A percentile compares a stretch with the other conserved stretches of the same genome.
Evolutionary conservation across 2,329 filamentous ascomycete genomes (phyloP).

Genomic region (Ceratocystis harringtonii): DNA sequence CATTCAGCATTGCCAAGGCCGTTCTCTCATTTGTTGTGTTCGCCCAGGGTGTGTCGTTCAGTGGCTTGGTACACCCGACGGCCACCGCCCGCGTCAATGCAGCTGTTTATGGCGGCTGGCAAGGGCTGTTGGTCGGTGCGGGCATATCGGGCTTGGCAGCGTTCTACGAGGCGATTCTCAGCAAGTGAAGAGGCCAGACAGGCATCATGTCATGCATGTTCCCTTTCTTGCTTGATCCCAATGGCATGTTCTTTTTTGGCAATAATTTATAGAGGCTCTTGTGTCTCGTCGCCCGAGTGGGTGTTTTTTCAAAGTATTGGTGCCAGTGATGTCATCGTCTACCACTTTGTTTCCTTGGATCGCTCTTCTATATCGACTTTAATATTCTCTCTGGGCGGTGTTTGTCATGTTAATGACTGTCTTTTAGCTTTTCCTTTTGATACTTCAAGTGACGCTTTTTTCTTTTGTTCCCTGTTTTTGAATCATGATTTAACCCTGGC

Average conservation of each 20-base stretch:
- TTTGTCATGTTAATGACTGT: background rate
- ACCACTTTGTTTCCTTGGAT: background rate
- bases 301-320: no score
- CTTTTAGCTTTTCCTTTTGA: background rate
- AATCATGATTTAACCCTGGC: background rate
- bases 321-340: background rate
- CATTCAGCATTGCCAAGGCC: slow-evolving; percentile 80
- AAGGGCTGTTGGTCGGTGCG: slow-evolving; percentile 52
- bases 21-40: slow-evolving; percentile 71
- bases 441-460: background rate
- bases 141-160: slow-evolving; percentile 53
- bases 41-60: slow-evolving; percentile 46
- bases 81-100: slow-evolving; percentile 48
- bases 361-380: background rate
- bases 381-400: slow-evolving; percentile 2
- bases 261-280: no score
- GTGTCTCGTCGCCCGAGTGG: no score
- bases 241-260: no score
- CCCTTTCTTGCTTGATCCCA: no score
- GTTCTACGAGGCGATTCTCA: slow-evolving; percentile 64
- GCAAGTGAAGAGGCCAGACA: slow-evolving; percentile 35
- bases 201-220: no score
- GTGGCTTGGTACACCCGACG: slow-evolving; percentile 43
- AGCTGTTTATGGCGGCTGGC: slow-evolving; percentile 56
- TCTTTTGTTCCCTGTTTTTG: background rate